phyloP scores from a whole-genome alignment of 73 alveolate species.

The Loxodes magnus region DNA sequence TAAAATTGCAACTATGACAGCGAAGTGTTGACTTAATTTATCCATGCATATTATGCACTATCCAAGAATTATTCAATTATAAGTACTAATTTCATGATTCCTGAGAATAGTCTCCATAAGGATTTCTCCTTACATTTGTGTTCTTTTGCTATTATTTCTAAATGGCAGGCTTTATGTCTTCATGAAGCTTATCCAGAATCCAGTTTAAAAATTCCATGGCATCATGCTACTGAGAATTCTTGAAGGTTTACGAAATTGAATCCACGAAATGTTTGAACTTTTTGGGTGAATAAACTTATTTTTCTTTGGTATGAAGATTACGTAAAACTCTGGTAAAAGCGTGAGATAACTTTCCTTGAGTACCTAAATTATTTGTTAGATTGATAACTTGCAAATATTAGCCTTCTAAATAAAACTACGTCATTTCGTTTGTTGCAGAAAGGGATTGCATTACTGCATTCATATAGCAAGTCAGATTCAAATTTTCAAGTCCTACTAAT shows the following conservation, averaged over 20 bases:
- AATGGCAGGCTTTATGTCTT: conserved; percentile 80
- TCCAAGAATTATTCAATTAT: conserved; percentile 78
- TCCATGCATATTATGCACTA: conserved; percentile 90
- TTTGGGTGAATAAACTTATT: conserved; percentile 27
- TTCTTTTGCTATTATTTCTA: conserved; percentile 68
- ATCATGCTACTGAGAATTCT: conserved; percentile 78
- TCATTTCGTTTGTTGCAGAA: conserved; percentile 69
- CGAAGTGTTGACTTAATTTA: conserved; percentile 74
- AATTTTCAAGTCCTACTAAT: conserved; percentile 62
- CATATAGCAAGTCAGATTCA: conserved; percentile 98
- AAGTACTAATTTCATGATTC: conserved; percentile 74
- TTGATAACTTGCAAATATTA: conserved; percentile 57
- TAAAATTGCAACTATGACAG: conserved; percentile 74
- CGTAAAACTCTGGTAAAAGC: conserved; percentile 47
- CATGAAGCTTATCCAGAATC: conserved; percentile 94
- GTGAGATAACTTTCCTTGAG: conserved; percentile 55
- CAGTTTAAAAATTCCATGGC: conserved; percentile 83
- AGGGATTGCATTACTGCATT: conserved; percentile 92
- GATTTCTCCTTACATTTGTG: conserved; percentile 40
- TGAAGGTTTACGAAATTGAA: conserved; percentile 28
- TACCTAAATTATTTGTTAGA: conserved; percentile 70
- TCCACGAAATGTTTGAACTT: conserved; percentile 32
- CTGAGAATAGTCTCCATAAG: conserved; percentile 72
- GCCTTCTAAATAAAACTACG: conserved; percentile 58
- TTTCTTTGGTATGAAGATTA: conserved; percentile 26